Evolutionary conservation across 2,329 filamentous ascomycete genomes (phyloP).

Genomic region (Ascosphaera pollenicola): DNA sequence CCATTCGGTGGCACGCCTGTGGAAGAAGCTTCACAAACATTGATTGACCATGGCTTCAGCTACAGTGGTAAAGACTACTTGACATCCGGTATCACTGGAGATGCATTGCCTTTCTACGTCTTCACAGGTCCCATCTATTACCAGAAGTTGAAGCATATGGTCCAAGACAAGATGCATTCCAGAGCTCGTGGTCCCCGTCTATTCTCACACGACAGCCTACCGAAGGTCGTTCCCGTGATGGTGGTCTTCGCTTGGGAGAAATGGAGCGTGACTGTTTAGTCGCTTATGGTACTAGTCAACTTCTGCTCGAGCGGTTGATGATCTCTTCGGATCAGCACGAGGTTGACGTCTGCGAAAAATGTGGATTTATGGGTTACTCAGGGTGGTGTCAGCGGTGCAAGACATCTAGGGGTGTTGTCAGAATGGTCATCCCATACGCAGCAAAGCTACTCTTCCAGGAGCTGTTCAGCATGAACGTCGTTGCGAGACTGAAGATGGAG

Average conservation of each 20-base stretch:
- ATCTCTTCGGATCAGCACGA: slow-evolving; percentile 73
- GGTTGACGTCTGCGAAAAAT: slow-evolving; percentile 84
- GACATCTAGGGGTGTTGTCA: slow-evolving; percentile 60
- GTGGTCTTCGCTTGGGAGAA: slow-evolving; percentile 81
- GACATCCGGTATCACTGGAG: slow-evolving; percentile 84
- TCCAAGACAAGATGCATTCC: slow-evolving; percentile 99
- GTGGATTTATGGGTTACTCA: slow-evolving; percentile 86
- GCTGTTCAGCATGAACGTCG: slow-evolving; percentile 96
- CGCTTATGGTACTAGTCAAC: slow-evolving; percentile 82
- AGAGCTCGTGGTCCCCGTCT: slow-evolving; percentile 68
- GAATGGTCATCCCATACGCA: slow-evolving; percentile 94
- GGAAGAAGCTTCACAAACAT: slow-evolving; percentile 67
- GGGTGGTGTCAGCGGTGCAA: slow-evolving; percentile 90
- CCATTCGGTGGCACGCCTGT: slow-evolving; percentile 68
- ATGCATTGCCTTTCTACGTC: slow-evolving; percentile 82
- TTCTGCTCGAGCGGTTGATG: slow-evolving; percentile 87
- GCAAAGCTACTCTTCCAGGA: slow-evolving; percentile 94
- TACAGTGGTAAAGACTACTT: slow-evolving; percentile 97
- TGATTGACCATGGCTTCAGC: slow-evolving; percentile 75
- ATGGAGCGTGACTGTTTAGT: slow-evolving; percentile 99
- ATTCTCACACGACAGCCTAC: slow-evolving; percentile 91
- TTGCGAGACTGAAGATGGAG: slow-evolving; percentile 67
- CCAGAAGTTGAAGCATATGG: slow-evolving; percentile 99
- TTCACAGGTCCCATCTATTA: slow-evolving; percentile 99
- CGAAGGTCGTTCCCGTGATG: slow-evolving; percentile 79